These are phyloP conservation scores for Acanthamoeba lenticulata DNA, from an alignment of 208 protist genomes.

Conservation along the genomic window DNA sequence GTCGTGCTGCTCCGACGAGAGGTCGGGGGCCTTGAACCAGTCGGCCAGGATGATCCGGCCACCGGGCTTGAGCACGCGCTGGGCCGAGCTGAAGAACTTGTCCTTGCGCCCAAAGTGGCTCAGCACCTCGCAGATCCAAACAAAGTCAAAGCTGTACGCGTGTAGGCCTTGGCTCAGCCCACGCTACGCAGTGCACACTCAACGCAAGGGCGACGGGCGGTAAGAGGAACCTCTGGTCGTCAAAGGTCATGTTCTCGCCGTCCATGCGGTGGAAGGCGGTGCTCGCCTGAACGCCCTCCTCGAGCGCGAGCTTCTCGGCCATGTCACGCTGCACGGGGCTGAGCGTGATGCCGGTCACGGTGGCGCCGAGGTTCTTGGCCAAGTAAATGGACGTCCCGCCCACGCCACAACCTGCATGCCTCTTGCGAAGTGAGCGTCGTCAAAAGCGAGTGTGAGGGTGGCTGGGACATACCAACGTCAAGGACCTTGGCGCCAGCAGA, in stretches of 20 bases:
- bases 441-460: too few relatives aligned
- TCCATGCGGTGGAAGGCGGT: background rate
- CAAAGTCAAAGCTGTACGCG: background rate
- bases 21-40: constrained; percentile 29
- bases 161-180: background rate
- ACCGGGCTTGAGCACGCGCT: background rate
- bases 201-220: background rate
- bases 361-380: background rate
- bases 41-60: constrained; percentile 2
- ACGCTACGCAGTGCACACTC: background rate
- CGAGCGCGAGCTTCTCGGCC: background rate
- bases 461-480: background rate
- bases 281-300: background rate
- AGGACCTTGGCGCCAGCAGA: background rate
- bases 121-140: constrained; percentile 28
- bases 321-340: constrained; percentile 31
- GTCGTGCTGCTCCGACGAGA: background rate
- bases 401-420: constrained; percentile 21
- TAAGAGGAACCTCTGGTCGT: background rate
- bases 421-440: too few relatives aligned
- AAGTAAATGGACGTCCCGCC: constrained; percentile 22
- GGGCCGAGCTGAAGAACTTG: constrained; percentile 9
- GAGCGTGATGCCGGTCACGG: background rate
- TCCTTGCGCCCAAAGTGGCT: constrained; percentile 27
- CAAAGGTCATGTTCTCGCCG: constrained; percentile 41